Conservation (phyloP, 2,329 filamentous ascomycete genomes). For the Xylariaceae sp. region DNA sequence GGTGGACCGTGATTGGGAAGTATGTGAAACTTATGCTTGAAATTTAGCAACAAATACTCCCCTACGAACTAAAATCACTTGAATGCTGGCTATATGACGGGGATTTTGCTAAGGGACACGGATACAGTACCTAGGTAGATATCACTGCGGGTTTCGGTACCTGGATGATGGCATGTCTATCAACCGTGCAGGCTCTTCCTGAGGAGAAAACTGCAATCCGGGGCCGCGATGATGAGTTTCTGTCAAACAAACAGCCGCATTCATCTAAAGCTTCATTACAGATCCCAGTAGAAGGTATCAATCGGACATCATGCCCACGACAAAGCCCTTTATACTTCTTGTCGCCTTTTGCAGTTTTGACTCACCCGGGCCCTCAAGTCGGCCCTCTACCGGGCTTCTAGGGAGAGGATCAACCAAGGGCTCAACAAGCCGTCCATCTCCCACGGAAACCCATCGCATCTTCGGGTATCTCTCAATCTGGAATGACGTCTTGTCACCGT, state of each 20-base stretch:
- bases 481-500: slow-evolving; percentile 16
- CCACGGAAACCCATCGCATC: slow-evolving; percentile 3
- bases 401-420: slow-evolving; percentile 3
- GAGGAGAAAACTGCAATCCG: no score
- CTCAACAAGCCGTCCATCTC: slow-evolving; percentile 2
- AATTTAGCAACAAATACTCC: no score
- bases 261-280: background rate
- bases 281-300: background rate
- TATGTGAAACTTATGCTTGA: background rate
- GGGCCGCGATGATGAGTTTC: no score
- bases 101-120: no score
- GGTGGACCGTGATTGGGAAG: slow-evolving; percentile 12
- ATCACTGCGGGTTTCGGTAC: no score
- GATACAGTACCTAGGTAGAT: no score
- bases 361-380: background rate
- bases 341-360: background rate
- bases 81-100: no score
- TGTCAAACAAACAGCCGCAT: no score
- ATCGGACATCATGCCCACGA: background rate
- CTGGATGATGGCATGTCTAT: no score
- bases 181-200: no score
- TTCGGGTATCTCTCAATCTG: slow-evolving; percentile 25
- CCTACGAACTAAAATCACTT: no score
- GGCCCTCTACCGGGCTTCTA: background rate
- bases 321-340: background rate